Evolutionary conservation across 2,329 filamentous ascomycete species (phyloP), one percentile per base, ranked within the genome.

Genomic region (Torrubiella hemipterigena): DNA sequence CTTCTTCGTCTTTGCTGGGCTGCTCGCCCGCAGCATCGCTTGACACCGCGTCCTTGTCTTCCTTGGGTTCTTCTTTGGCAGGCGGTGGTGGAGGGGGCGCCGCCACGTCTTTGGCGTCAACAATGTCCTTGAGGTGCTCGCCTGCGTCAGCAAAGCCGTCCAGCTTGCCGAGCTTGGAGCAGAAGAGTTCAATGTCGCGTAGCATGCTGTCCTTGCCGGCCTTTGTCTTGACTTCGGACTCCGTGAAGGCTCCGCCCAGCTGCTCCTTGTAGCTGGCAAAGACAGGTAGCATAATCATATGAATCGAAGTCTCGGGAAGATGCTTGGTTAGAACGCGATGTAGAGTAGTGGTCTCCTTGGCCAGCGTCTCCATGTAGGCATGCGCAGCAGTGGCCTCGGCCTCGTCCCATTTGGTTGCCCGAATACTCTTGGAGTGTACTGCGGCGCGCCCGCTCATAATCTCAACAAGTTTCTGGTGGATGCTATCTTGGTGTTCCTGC

Each of bases 401-500:
- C 27, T 54, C 49, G 41, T 89, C 78, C 81, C 85, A 94, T 40
- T 83, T 66, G 25, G 87, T 71, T 29, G 73, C 70, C 49, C 72
- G 78, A 63, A 94, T 77, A 16, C 74, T 71, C 48, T 77, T 79
- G 23, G 84, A 77, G 46, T 89, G 85, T 6, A 77, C 61, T 4
- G 72, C 62, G 2, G 84, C 83, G 5, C 86, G 74, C 2, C 74
- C 75, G 33, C 77, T 80, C 81, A 95, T 93, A 31, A 95, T 94
- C 41, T 93, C 85, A 13, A 93, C 81, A 1, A 95, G 63, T 51
- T 95, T 95, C 48, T 93, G 85, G 51, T 91, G 85, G 37, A 95
- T 93, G 38, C 73, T 86, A 39, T 78, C 77, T 50, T 93, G 86
- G 49, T 95, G 87, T 49, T 95, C 87, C 49, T 93, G 84, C 42